These are phyloP conservation scores for Logfia minima DNA, from an alignment of 129 eudicot species.

Conservation along the genomic window DNA sequence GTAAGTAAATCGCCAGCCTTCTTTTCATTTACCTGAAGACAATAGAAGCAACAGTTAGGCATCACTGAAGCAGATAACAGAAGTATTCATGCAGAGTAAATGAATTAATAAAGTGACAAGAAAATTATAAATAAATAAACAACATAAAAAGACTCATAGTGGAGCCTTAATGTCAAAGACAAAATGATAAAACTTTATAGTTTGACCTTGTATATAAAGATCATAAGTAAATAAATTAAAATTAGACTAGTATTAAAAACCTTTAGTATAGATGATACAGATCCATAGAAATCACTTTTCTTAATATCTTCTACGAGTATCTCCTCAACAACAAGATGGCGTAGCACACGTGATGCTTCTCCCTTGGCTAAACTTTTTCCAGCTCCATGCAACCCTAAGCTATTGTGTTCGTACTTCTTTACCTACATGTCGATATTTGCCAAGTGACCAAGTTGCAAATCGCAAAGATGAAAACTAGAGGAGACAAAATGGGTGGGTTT, in stretches of 20 bases:
- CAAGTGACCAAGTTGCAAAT: slow-evolving; percentile 5
- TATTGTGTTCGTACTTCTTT: slow-evolving; percentile 73
- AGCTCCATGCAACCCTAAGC: slow-evolving; percentile 78
- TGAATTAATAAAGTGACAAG: background rate
- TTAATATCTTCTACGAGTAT: slow-evolving; percentile 76
- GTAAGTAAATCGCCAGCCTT: slow-evolving; percentile 44
- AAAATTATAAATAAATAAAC: background rate
- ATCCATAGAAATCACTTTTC: slow-evolving; percentile 78
- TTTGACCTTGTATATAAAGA: background rate
- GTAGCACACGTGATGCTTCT: slow-evolving; percentile 84
- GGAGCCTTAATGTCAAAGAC: background rate
- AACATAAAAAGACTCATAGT: slow-evolving; percentile 1
- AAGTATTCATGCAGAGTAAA: background rate
- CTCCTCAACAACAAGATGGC: slow-evolving; percentile 77
- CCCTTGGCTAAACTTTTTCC: slow-evolving; percentile 78
- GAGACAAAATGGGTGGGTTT: background rate
- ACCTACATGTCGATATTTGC: slow-evolving; percentile 45
- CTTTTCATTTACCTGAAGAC: slow-evolving; percentile 64
- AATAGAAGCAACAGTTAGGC: background rate
- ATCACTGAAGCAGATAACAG: slow-evolving; percentile 1
- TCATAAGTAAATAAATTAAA: background rate
- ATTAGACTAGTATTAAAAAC: background rate
- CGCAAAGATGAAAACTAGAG: background rate
- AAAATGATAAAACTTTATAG: background rate
- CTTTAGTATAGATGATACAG: slow-evolving; percentile 66